Evolutionary conservation across 129 eudicot genomes (phyloP).

Genomic region (Artemisia tridentata): DNA sequence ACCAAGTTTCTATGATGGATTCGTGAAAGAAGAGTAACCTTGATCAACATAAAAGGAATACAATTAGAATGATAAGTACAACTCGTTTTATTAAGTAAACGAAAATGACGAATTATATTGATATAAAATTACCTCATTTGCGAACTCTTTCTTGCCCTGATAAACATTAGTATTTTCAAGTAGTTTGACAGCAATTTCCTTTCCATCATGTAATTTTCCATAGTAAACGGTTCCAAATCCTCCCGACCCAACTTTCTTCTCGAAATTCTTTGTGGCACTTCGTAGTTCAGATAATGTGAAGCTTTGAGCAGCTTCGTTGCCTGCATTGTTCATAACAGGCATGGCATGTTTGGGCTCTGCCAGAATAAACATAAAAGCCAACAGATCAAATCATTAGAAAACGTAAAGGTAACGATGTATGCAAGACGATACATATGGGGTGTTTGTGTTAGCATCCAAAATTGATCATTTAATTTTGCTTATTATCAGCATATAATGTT

Average conservation of each 20-base stretch:
- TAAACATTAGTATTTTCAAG: constrained; percentile 70
- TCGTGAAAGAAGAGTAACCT: constrained; percentile 98
- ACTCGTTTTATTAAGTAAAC: neutral
- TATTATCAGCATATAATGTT: too few relatives aligned
- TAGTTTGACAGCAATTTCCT: constrained; percentile 91
- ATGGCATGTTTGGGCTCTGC: constrained; percentile 42
- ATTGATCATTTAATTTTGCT: neutral
- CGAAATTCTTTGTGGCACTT: constrained; percentile 76
- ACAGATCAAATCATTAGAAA: constrained; percentile 14
- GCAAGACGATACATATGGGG: neutral
- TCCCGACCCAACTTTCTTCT: constrained; percentile 91
- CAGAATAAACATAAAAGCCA: neutral
- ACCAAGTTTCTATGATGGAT: constrained; percentile 97
- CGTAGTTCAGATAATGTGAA: constrained; percentile 72
- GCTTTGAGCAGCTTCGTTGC: constrained; percentile 83
- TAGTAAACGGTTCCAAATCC: constrained; percentile 94
- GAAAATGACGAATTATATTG: neutral
- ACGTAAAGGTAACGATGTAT: neutral
- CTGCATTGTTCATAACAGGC: constrained; percentile 49
- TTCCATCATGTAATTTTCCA: constrained; percentile 74
- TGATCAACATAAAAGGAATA: neutral
- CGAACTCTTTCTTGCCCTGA: constrained; percentile 95
- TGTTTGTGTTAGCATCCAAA: neutral
- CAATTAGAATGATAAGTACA: constrained; percentile 2
- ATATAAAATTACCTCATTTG: constrained; percentile 65